Conservation (phyloP, 495 filamentous ascomycete genomes). For the Hypoxylon perforatum region DNA sequence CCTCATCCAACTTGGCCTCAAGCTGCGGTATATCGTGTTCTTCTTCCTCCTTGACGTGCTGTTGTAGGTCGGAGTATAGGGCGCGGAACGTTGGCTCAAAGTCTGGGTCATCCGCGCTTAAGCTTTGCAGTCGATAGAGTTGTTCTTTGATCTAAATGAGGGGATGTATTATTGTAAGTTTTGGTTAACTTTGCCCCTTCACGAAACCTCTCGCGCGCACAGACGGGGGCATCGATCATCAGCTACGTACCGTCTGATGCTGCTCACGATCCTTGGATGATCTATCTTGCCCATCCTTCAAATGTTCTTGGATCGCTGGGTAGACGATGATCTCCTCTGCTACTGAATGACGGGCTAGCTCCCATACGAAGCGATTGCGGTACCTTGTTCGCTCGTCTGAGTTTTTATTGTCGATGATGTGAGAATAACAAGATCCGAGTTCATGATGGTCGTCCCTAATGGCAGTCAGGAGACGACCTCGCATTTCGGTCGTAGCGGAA, state of each 20-base stretch:
- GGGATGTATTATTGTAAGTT: not conserved
- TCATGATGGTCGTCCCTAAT: constrained; percentile 72
- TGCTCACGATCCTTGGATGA: constrained; percentile 67
- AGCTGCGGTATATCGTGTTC: constrained; percentile 64
- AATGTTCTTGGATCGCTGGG: constrained; percentile 69
- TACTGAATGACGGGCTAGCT: constrained; percentile 71
- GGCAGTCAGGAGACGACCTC: constrained; percentile 55
- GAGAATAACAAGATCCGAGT: constrained; percentile 65
- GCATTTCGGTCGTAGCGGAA: not conserved
- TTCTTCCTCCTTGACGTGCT: constrained; percentile 72
- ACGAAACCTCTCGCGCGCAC: too few species aligned
- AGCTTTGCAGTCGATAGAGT: constrained; percentile 67
- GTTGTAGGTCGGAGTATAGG: constrained; percentile 60
- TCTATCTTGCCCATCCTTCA: constrained; percentile 57
- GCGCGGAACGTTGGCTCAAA: constrained; percentile 62
- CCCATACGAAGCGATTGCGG: constrained; percentile 76
- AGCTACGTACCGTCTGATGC: constrained; percentile 64
- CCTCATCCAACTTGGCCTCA: constrained; percentile 55
- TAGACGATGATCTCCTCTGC: constrained; percentile 76
- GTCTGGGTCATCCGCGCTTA: constrained; percentile 55
- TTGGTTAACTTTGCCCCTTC: too few species aligned
- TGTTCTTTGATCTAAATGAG: constrained; percentile 67
- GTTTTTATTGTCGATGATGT: constrained; percentile 61
- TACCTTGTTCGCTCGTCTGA: constrained; percentile 61
- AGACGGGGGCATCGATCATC: constrained; percentile 45